A percentile compares a stretch with the other conserved stretches of the same genome.
Evolutionary conservation across 208 protist genomes (phyloP).

Genomic region (Paratrypanosoma confusum): DNA sequence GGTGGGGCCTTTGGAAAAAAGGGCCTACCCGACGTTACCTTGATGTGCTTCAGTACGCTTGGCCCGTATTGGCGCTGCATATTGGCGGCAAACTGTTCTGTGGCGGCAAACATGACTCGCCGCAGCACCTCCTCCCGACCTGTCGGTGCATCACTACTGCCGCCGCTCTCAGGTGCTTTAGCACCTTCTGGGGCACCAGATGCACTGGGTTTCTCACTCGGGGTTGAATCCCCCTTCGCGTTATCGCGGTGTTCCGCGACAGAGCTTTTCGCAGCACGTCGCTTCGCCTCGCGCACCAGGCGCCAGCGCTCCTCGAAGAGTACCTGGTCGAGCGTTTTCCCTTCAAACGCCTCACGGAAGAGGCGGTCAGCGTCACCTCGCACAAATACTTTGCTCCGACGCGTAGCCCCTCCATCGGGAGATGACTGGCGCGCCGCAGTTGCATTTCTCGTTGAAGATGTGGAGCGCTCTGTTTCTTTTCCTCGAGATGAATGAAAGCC

Average conservation of each 20-base stretch:
- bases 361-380: slow-evolving; percentile 71
- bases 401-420: too few relatives aligned
- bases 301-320: slow-evolving; percentile 61
- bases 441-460: too few relatives aligned
- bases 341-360: slow-evolving; percentile 75
- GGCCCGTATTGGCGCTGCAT: slow-evolving; percentile 49
- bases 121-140: slow-evolving; percentile 41
- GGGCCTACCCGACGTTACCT: neutral
- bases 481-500: too few relatives aligned
- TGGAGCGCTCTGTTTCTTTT: too few relatives aligned
- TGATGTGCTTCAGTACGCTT: slow-evolving; percentile 30
- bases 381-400: slow-evolving; percentile 46
- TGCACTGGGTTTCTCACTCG: too few relatives aligned
- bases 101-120: slow-evolving; percentile 43
- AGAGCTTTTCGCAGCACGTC: too few relatives aligned
- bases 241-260: too few relatives aligned
- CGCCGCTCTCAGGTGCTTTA: too few relatives aligned
- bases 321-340: slow-evolving; percentile 70
- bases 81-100: slow-evolving; percentile 32
- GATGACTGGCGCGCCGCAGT: neutral
- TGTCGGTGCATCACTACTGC: slow-evolving; percentile 3
- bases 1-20: slow-evolving; percentile 19
- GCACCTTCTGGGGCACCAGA: too few relatives aligned
- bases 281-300: slow-evolving; percentile 15
- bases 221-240: too few relatives aligned